Conservation (phyloP, 768 basidiomycete genomes). For the Mycena vulgaris region DNA sequence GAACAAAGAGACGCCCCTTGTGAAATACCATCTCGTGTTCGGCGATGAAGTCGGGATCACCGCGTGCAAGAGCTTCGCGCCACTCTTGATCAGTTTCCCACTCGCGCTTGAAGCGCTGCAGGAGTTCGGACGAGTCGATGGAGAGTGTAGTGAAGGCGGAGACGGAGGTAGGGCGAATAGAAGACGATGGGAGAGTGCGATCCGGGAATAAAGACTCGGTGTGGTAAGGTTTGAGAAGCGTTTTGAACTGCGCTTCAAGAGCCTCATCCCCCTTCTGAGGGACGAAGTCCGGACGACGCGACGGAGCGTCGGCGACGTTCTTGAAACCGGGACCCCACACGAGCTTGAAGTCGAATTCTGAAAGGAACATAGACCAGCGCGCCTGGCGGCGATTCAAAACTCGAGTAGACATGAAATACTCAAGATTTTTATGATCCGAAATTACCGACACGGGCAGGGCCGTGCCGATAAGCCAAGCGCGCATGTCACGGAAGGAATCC, state of each 20-base stretch:
- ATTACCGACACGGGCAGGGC: slow-evolving; percentile 40
- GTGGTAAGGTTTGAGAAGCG: no score
- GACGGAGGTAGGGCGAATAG: background rate
- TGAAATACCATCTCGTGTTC: slow-evolving; percentile 39
- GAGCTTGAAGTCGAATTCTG: slow-evolving; percentile 54
- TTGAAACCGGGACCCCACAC: slow-evolving; percentile 46
- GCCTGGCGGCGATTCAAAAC: no score
- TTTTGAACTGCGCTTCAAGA: no score
- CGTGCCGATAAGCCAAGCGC: slow-evolving; percentile 50
- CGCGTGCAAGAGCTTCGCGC: no score
- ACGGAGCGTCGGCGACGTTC: slow-evolving; percentile 51
- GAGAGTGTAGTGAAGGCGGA: no score
- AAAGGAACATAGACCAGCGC: no score
- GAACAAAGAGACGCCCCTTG: no score
- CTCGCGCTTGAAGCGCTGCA: slow-evolving; percentile 37
- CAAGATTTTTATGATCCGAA: no score
- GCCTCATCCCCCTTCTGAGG: slow-evolving; percentile 9
- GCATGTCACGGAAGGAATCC: slow-evolving; percentile 51
- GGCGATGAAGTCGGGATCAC: slow-evolving; percentile 32
- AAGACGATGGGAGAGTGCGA: background rate
- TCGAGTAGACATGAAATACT: no score
- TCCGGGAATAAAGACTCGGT: slow-evolving; percentile 7
- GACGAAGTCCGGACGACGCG: slow-evolving; percentile 15
- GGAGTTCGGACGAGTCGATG: slow-evolving; percentile 36
- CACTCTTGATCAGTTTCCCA: slow-evolving; percentile 19